Percentiles rank a stretch among this genome's conserved stretches.
Conservation (phyloP, 2,329 filamentous ascomycete genomes). For the Botryotinia narcissicola region DNA sequence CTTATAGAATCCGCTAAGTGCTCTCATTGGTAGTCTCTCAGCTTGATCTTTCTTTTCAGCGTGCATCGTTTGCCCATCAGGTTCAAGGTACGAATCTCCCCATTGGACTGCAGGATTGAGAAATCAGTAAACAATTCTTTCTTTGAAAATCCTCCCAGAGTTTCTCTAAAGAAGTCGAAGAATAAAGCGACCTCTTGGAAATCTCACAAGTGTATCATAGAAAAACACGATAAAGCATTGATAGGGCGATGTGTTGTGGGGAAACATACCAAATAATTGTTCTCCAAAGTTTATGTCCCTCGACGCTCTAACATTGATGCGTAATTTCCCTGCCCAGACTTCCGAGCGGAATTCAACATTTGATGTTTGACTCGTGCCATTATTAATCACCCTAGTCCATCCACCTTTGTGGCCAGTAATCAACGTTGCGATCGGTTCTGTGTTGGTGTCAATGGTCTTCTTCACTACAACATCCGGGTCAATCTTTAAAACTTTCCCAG, state of each 20-base stretch:
- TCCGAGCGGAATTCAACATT: conserved; percentile 12
- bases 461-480: neutral
- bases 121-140: neutral
- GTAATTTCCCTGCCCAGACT: conserved; percentile 17
- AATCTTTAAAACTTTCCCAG: neutral
- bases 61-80: neutral
- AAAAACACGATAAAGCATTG: neutral
- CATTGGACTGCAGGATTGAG: neutral
- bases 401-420: conserved; percentile 11
- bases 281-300: conserved; percentile 20
- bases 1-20: conserved; percentile 8
- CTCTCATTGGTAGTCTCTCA: neutral
- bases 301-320: conserved; percentile 4
- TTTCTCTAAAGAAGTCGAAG: neutral
- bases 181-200: neutral
- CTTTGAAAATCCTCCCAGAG: neutral
- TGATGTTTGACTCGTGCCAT: neutral
- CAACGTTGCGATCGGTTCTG: conserved; percentile 15
- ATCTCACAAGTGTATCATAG: neutral
- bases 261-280: conserved; percentile 1
- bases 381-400: conserved; percentile 17
- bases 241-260: neutral
- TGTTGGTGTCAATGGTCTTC: neutral
- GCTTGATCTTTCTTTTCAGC: neutral
- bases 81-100: conserved; percentile 2